Evolutionary conservation across 2,329 filamentous ascomycete species (phyloP).

Genomic region (Trichoderma sp.): DNA sequence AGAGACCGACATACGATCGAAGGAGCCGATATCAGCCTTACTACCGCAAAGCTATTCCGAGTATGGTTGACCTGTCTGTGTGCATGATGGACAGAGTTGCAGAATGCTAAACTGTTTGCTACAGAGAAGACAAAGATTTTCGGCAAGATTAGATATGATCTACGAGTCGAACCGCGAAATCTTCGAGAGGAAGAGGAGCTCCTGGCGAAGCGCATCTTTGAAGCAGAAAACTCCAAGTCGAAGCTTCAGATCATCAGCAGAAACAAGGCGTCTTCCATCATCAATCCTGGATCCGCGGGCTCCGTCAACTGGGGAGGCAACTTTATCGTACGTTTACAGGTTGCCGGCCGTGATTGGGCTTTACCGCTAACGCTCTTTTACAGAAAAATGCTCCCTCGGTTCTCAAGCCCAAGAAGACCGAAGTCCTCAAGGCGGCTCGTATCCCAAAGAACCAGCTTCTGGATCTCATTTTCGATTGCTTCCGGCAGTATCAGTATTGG

Average conservation of each 20-base stretch:
- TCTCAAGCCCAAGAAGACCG: slow-evolving; percentile 63
- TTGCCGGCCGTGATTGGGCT: background rate
- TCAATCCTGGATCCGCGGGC: slow-evolving; percentile 56
- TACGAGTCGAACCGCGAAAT: slow-evolving; percentile 72
- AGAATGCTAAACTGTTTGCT: slow-evolving; percentile 32
- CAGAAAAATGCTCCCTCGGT: slow-evolving; percentile 57
- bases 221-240: slow-evolving; percentile 54
- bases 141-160: slow-evolving; percentile 73
- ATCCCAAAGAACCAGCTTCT: slow-evolving; percentile 86
- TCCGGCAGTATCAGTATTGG: slow-evolving; percentile 89
- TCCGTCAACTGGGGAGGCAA: slow-evolving; percentile 45
- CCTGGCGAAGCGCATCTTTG: slow-evolving; percentile 58
- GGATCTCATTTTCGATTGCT: slow-evolving; percentile 81
- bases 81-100: background rate
- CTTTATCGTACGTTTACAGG: slow-evolving; percentile 58
- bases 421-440: slow-evolving; percentile 80
- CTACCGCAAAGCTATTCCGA: slow-evolving; percentile 72
- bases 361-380: slow-evolving; percentile 5
- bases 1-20: slow-evolving; percentile 52
- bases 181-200: slow-evolving; percentile 69
- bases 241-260: slow-evolving; percentile 55
- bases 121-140: slow-evolving; percentile 76
- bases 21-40: slow-evolving; percentile 59
- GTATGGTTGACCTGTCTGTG: slow-evolving; percentile 50
- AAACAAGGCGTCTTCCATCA: slow-evolving; percentile 53